Conservation (phyloP, 805 yeast genomes). For the Starmerella geochares region DNA sequence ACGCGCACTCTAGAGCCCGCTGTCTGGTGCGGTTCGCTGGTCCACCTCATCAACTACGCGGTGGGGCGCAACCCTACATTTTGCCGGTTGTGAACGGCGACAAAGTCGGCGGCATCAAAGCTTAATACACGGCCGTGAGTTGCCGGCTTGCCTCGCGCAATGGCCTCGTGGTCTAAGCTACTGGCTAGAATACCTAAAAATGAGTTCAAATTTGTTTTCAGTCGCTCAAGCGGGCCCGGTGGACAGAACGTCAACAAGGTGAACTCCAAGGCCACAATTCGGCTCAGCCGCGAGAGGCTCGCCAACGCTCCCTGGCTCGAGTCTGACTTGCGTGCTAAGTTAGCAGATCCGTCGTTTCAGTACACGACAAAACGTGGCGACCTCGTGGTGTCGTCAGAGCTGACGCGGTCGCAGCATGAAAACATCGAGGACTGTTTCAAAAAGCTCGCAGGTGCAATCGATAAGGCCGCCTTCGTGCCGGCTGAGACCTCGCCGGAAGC, state of each 20-base stretch:
- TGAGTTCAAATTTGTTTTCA: conserved; percentile 39
- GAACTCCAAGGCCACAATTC: conserved; percentile 54
- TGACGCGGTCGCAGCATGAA: conserved; percentile 45
- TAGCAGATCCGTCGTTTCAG: conserved; percentile 33
- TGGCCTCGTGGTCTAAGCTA: conserved; percentile 22
- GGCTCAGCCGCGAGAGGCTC: conserved; percentile 39
- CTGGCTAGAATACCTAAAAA: conserved; percentile 37
- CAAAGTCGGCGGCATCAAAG: neutral
- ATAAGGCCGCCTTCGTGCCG: conserved; percentile 38
- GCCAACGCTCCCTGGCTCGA: conserved; percentile 52
- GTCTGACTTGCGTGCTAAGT: conserved; percentile 36
- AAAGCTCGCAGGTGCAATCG: conserved; percentile 49
- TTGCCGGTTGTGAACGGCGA: neutral
- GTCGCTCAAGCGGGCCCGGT: conserved; percentile 73
- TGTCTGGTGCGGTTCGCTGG: no score
- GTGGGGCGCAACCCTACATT: neutral
- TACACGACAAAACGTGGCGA: conserved; percentile 49
- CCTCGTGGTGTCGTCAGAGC: conserved; percentile 51
- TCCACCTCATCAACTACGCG: no score
- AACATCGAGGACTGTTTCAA: conserved; percentile 50
- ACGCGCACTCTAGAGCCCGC: no score
- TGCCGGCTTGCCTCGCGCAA: neutral
- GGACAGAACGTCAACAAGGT: conserved; percentile 78
- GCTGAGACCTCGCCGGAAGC: conserved; percentile 41
- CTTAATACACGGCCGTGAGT: neutral